Conservation (phyloP, 176 grass and related monocot species). For the Ensete ventricosum region DNA sequence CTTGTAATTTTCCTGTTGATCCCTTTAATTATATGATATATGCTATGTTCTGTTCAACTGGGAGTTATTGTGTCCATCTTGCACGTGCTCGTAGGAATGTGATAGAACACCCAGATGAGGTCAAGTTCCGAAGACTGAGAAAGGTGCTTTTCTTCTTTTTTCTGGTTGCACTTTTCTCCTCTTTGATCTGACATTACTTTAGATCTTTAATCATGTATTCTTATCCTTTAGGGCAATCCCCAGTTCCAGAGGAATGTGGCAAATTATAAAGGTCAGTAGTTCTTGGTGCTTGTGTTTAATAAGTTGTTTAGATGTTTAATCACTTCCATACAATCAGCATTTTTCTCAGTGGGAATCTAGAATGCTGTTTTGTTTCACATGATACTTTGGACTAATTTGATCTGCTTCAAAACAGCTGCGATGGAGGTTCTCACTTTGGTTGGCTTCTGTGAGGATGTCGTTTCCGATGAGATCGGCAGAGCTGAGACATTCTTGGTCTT, state of each 20-base stretch:
- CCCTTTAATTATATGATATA: neutral
- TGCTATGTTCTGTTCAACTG: neutral
- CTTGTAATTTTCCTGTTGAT: neutral
- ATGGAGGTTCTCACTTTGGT: constrained; percentile 88
- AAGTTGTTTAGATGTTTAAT: neutral
- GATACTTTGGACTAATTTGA: neutral
- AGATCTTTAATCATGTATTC: neutral
- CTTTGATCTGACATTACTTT: too few species aligned
- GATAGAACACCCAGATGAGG: constrained; percentile 66
- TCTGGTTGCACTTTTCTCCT: too few species aligned
- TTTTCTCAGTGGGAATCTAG: neutral
- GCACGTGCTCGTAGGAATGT: constrained; percentile 43
- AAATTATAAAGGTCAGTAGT: constrained; percentile 46
- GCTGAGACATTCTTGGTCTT: constrained; percentile 64
- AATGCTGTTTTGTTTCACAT: neutral
- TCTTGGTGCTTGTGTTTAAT: neutral
- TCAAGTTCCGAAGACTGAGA: constrained; percentile 64
- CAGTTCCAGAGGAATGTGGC: constrained; percentile 74
- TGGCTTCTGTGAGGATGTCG: constrained; percentile 65
- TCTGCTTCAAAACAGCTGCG: constrained; percentile 40
- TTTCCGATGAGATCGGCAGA: constrained; percentile 51
- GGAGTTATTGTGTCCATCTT: neutral
- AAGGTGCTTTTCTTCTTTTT: constrained; percentile 45
- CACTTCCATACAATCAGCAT: neutral
- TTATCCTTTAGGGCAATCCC: constrained; percentile 51